Conservation (phyloP, 2,329 filamentous ascomycete species). For the Penicillium janthinellum region DNA sequence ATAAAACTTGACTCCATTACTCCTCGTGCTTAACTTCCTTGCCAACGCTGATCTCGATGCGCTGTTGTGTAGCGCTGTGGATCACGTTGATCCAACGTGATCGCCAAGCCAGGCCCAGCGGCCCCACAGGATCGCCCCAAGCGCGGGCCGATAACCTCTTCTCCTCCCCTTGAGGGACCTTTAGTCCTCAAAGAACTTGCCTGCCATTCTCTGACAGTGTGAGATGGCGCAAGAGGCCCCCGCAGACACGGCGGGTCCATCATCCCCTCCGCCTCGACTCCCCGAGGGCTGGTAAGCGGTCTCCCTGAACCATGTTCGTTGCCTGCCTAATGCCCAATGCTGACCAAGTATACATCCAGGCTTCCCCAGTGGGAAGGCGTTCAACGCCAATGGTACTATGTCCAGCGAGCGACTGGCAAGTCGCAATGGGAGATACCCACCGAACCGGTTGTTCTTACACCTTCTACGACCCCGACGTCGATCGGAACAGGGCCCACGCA, state of each 20-base stretch:
- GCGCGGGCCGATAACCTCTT: not conserved
- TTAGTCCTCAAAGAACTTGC: not conserved
- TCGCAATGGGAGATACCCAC: slow-evolving; percentile 47
- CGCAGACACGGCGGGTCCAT: slow-evolving; percentile 42
- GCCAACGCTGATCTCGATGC: not conserved
- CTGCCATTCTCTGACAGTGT: not conserved
- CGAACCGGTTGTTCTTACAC: slow-evolving; percentile 41
- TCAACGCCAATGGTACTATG: slow-evolving; percentile 43
- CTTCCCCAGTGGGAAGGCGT: slow-evolving; percentile 45
- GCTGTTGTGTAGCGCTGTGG: too few species aligned
- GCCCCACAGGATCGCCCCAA: slow-evolving; percentile 26
- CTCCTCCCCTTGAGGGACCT: not conserved
- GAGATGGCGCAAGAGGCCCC: slow-evolving; percentile 35
- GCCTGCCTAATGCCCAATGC: not conserved
- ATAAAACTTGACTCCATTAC: not conserved
- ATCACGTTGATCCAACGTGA: slow-evolving; percentile 11
- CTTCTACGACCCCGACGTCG: slow-evolving; percentile 35
- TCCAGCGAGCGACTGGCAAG: slow-evolving; percentile 42
- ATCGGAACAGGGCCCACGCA: slow-evolving; percentile 31
- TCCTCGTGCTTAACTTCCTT: not conserved
- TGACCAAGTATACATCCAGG: slow-evolving; percentile 26
- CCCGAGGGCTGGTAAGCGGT: slow-evolving; percentile 43
- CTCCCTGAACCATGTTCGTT: not conserved
- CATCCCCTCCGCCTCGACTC: slow-evolving; percentile 39
- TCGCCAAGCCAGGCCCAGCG: slow-evolving; percentile 20